Evolutionary conservation across 176 grass and related monocot species (phyloP), one percentile per base, ranked within the genome.

Genomic region (Saccharum spontaneum): DNA sequence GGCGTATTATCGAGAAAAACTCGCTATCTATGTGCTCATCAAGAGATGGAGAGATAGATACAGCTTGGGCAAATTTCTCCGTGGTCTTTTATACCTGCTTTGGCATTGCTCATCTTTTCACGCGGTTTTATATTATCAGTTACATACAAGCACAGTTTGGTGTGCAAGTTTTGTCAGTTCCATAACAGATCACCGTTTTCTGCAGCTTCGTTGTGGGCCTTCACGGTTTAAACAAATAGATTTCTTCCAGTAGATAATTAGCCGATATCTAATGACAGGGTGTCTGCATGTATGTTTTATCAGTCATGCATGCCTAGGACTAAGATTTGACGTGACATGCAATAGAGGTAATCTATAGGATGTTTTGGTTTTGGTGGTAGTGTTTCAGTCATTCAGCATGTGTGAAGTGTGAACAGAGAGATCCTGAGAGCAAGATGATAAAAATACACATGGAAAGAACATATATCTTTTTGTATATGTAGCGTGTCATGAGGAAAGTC

Each of bases 341-440:
- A 41, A 13, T 5, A 67, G 10, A 73, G 49, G 6, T 39, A 64
- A 44, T 12, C 3, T 43, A 10, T 44, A 16, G 1, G 4, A 39
- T 76, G 49, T 54, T 50, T 17, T 17, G 15, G 5, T 54, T 54
- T 54, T 54, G 49, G 49, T 54, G 49, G 16, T 18, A 54, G 49
- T 18, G n/a, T 71, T 71, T 24, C 14, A 8, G 54, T 24, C 60
- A 28, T 62, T 62, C 22, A 62, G 60, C 57, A 61, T 61, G 9
- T 37, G 67, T 37, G 67, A 24, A 63, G 79, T 82, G 80, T 86
- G 88, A 86, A 73, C 88, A 30, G 20, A 82, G 4, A 83, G 73
- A 87, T 90, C 59, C 88, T 61, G 49, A 31, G 7, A 37, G 16
- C 16, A 44, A 60, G 49, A 54, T 54, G 49, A 54, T 54, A 77